A percentile compares a stretch with the other conserved stretches of the same genome.
These are phyloP conservation scores for Triadica sebifera DNA, from an alignment of 345 rosid species.

Conservation along the genomic window DNA sequence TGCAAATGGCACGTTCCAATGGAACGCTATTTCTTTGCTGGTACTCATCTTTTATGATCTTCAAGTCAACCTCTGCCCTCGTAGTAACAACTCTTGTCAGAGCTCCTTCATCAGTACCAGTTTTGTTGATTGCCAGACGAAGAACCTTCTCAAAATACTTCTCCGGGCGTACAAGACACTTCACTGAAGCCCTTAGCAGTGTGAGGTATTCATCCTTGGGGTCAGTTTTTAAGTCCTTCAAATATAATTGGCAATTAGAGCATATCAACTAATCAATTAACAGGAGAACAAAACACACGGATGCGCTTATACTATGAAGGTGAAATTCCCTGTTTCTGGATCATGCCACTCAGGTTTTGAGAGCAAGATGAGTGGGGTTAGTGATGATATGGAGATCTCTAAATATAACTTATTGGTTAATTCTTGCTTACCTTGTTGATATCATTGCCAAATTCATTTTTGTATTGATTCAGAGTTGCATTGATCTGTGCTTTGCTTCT, in stretches of 20 bases:
- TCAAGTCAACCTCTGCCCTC: conserved; percentile 69
- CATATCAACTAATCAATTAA: not conserved
- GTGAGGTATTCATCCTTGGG: conserved; percentile 58
- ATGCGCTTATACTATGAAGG: not conserved
- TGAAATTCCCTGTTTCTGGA: not conserved
- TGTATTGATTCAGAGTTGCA: conserved; percentile 71
- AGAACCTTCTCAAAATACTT: conserved; percentile 62
- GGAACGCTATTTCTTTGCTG: conserved; percentile 59
- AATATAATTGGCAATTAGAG: not conserved
- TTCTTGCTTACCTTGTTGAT: conserved; percentile 49
- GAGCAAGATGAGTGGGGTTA: no score
- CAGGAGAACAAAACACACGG: not conserved
- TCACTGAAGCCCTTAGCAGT: conserved; percentile 59
- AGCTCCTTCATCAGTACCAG: conserved; percentile 82
- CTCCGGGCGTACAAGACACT: conserved; percentile 61
- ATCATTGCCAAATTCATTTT: conserved; percentile 59
- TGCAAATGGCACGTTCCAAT: conserved; percentile 49
- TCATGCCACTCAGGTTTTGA: no score
- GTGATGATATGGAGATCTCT: no score
- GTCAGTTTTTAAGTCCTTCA: conserved; percentile 60
- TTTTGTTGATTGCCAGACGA: conserved; percentile 59
- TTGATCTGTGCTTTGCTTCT: conserved; percentile 77
- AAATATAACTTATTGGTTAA: not conserved
- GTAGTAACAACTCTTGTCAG: conserved; percentile 74
- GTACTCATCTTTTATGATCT: conserved; percentile 61